Evolutionary conservation across 306 rosid genomes (phyloP), one percentile per base, ranked within the genome.

Genomic region (Pterocarpus macrocarpus): DNA sequence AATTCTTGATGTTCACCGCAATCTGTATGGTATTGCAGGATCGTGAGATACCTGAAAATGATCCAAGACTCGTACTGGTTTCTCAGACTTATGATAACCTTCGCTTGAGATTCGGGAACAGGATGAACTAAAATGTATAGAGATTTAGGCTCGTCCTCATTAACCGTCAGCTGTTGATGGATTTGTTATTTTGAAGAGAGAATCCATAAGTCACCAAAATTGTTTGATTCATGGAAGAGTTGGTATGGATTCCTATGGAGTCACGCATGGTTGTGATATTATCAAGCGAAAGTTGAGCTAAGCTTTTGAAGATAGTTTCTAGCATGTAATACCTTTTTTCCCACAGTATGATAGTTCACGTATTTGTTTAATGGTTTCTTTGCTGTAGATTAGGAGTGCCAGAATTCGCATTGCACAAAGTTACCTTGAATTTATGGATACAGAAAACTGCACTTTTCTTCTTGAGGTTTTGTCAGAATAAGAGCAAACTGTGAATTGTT

Each of bases 1-100:
- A 7, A 57, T 45, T 41, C 61, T 71, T 81, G 64, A 63, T 85
- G 61, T 41, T 49, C 62, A n/a, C 30, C n/a, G 8, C 28, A 11
- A 10, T 76, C 61, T 66, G 0, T 67, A 63, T 61, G 39, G 16
- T 70, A 82, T 63, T 87, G 77, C 88, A 95, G 99, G 86, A 77
- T 5, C 94, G 97, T 1, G 88, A 91, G 80, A 87, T 95, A 64
- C 99, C 99, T 17, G 88, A 76, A 74, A 94, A 93, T 55, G 99
- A 95, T 85, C 92, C 96, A 28, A 88, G 99, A 67, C 91, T 93
- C n/a, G 0, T 85, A 30, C 64, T 73, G 65, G 99, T 93, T 49
- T 52, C 89, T 61, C 79, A 53, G 75, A 85, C 53, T 41, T 85
- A 78, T 2, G 76, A 89, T 17, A 87, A 85, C 43, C 79, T 87